phyloP scores from a whole-genome alignment of 176 grass and related monocot species.

The Oryza officinalis region DNA sequence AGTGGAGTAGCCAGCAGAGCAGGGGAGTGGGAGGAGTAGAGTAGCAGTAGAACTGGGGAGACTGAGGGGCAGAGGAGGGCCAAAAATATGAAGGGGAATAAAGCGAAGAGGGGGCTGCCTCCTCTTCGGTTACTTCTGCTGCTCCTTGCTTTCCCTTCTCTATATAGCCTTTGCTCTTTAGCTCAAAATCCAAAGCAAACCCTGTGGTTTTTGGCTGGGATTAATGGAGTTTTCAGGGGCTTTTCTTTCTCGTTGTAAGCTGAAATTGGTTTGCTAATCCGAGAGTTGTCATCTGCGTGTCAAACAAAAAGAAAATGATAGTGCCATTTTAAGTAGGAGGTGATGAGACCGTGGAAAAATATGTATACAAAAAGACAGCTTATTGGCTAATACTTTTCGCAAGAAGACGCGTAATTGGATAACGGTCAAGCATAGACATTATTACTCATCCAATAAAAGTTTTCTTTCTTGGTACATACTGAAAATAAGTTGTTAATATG shows the following conservation, averaged over 20 bases:
- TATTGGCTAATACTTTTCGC: too few relatives aligned
- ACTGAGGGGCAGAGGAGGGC: conserved; percentile 18
- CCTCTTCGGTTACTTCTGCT: background rate
- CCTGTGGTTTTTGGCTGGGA: background rate
- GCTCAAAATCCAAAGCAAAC: conserved; percentile 54
- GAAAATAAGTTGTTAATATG: too few relatives aligned
- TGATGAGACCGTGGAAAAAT: too few relatives aligned
- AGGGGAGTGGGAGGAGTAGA: background rate
- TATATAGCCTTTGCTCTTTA: conserved; percentile 50
- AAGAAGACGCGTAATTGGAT: too few relatives aligned
- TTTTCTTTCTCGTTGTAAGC: background rate
- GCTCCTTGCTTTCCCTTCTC: conserved; percentile 10
- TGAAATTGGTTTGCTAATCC: background rate
- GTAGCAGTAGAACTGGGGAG: background rate
- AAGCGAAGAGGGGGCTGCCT: conserved; percentile 36
- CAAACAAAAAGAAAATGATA: background rate
- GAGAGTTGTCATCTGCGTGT: background rate
- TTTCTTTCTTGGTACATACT: too few relatives aligned
- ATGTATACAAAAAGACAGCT: too few relatives aligned
- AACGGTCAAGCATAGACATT: too few relatives aligned
- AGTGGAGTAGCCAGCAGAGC: too few relatives aligned
- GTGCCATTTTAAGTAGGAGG: background rate
- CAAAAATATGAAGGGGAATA: conserved; percentile 71
- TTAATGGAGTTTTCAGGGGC: background rate
- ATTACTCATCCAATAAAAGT: too few relatives aligned